phyloP scores from a whole-genome alignment of 176 grass and related monocot genomes.

The Luzula sylvatica region DNA sequence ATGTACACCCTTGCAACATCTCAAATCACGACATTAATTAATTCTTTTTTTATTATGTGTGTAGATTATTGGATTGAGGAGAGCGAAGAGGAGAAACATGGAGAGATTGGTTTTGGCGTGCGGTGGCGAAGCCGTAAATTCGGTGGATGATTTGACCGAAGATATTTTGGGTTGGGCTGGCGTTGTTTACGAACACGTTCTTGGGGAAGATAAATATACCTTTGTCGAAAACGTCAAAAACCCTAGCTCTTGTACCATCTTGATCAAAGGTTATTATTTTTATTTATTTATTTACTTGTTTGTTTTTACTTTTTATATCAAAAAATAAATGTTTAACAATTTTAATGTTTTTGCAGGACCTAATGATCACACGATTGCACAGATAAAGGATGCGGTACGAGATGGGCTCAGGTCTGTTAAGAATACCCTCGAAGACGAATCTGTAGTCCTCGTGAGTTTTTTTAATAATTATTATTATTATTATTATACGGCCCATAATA shows the following conservation, averaged over 20 bases:
- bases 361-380: slow-evolving; percentile 97
- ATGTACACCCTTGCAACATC: too few species aligned
- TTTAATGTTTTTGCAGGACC: slow-evolving; percentile 49
- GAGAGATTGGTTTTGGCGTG: slow-evolving; percentile 88
- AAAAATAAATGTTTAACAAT: too few species aligned
- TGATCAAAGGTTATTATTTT: slow-evolving; percentile 81
- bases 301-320: background rate
- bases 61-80: slow-evolving; percentile 89
- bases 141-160: slow-evolving; percentile 80
- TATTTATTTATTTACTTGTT: slow-evolving; percentile 5
- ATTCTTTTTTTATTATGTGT: slow-evolving; percentile 5
- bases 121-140: slow-evolving; percentile 85
- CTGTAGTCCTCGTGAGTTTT: slow-evolving; percentile 67
- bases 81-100: slow-evolving; percentile 98
- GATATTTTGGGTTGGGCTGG: slow-evolving; percentile 95
- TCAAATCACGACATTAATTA: too few species aligned
- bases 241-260: slow-evolving; percentile 83
- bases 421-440: slow-evolving; percentile 92
- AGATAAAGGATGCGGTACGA: slow-evolving; percentile 90
- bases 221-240: slow-evolving; percentile 97
- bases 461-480: slow-evolving; percentile 6
- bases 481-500: background rate
- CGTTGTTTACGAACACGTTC: slow-evolving; percentile 85
- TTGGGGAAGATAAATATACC: slow-evolving; percentile 97
- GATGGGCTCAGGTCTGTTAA: slow-evolving; percentile 95